Evolutionary conservation across 202 grass and related monocot species (phyloP), one percentile per base, ranked within the genome.

Genomic region (Saccharum hybrid): DNA sequence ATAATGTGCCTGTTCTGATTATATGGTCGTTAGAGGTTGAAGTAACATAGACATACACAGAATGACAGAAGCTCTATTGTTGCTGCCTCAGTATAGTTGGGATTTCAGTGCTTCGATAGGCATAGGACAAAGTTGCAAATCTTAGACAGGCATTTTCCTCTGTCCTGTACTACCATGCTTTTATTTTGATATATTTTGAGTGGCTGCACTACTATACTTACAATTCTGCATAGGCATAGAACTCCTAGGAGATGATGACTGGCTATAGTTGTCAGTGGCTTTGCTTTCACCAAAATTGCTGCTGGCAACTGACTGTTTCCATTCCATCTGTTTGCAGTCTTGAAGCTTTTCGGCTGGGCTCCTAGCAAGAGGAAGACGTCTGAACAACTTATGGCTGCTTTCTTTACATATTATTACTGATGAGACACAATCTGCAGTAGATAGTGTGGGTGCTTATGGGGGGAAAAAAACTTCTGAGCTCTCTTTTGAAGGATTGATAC

Each of bases 261-360:
- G 46, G 51, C 66, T 78, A 0, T 16, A 26, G 37, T 41, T 22
- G 0, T 22, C 8, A 13, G 51, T 19, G 8, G 13, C 10, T 38
- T 5, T 16, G 5, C 36, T 54, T 71, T 5, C 7, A 39, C 19
- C 18, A 57, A 40, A 26, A 36, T 7, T 41, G 39, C 11, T 71
- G 10, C 48, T 41, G 9, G 2, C 7, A 42, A 40, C 65, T 87
- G 37, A 80, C 10, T 19, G 0, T 41, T n/a, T 45, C 22, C 28
- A 41, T 46, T 77, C 60, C 71, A 62, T 87, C 54, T 71, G 18
- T 72, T 49, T 30, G 15, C 81, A 90, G 89, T 77, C 85, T 84
- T 90, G 72, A 90, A 84, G 76, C 43, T n/a, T 66, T 43, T 81
- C 16, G n/a, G 72, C n/a, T 14, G 59, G 43, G 30, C 8, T 77